Base-by-base conservation (phyloP, 2,329 filamentous ascomycete species). In the Tolypocladium album region DNA sequence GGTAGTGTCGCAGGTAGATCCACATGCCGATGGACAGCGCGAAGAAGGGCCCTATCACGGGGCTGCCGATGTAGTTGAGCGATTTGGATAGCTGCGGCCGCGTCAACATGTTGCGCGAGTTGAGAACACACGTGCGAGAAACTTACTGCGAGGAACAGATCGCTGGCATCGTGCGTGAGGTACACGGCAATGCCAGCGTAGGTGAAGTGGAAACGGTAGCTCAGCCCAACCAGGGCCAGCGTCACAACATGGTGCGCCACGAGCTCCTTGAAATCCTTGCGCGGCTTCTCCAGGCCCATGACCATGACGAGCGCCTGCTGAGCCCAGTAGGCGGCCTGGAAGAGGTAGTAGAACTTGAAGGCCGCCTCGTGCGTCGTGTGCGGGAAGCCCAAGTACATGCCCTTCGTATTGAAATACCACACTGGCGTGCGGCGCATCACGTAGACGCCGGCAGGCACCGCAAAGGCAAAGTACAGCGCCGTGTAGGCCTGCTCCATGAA, bases 401-500 rank as follows among this genome's bases (percentile, higher is more conserved):
- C 90, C 34, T 78, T 80, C 1, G 90, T 94, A 77, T 95, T 92
- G 81, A 96, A 97, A 75, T 96, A 97, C 93, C 92, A 97, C 47
- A 97, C 86, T 11, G 91, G 87, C n/a, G 90, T 92, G 63, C 83
- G 82, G 69, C 83, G 88, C 92, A 97, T 97, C 71, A 97, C 89
- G 71, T 88, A 97, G 68, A 97, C 74, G 59, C 92, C 92, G 60
- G 87, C 87, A 2, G 92, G 92, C 1, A 91, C 91, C 60, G 95
- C 86, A 60, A 94, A 72, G 53, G 75, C 85, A 74, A 96, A 96
- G 81, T 97, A 97, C 59, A 96, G 78, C 36, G 92, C 92, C 1
- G 92, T 96, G 76, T 97, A 97, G 70, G 88, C 85, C 76, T 97
- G 92, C 75, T 97, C 92, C 90, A 96, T 94, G 80, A 96, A 97